phyloP scores from a whole-genome alignment of 768 basidiomycete genomes.

The Leccinellum albellum region DNA sequence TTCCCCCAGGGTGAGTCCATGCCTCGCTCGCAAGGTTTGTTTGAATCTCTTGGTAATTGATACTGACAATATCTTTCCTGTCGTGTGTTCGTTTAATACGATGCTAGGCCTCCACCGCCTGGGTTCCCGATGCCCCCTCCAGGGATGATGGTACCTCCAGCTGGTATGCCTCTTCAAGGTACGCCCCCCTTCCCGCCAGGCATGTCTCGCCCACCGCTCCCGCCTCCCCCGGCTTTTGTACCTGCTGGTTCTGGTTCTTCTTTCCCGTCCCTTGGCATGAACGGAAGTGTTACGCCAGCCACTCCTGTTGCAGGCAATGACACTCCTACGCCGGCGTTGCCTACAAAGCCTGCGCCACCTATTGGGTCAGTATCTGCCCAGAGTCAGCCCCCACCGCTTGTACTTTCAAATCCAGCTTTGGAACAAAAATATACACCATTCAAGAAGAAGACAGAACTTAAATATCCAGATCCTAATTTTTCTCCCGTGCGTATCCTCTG shows the following conservation, averaged over 20 bases:
- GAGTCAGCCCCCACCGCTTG: slow-evolving; percentile 28
- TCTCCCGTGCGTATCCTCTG: slow-evolving; percentile 53
- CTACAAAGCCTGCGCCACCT: slow-evolving; percentile 7
- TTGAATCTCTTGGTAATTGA: slow-evolving; percentile 7
- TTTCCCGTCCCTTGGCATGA: slow-evolving; percentile 23
- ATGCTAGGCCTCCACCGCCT: slow-evolving; percentile 46
- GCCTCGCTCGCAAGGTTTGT: slow-evolving; percentile 13
- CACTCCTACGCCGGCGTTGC: slow-evolving; percentile 17
- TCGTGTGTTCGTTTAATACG: slow-evolving; percentile 5
- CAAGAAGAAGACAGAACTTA: slow-evolving; percentile 72
- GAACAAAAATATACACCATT: slow-evolving; percentile 68
- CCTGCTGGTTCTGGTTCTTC: slow-evolving; percentile 33
- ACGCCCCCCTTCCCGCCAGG: slow-evolving; percentile 37
- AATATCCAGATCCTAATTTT: slow-evolving; percentile 75
- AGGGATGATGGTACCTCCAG: slow-evolving; percentile 32
- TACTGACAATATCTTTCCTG: slow-evolving; percentile 17
- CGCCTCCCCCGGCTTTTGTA: slow-evolving; percentile 36
- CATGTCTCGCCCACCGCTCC: slow-evolving; percentile 32
- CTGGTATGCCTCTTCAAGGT: slow-evolving; percentile 37
- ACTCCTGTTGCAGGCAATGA: slow-evolving; percentile 22
- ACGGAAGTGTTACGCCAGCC: slow-evolving; percentile 17
- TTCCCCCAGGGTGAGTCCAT: slow-evolving; percentile 53
- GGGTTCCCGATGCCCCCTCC: slow-evolving; percentile 51
- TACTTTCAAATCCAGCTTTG: slow-evolving; percentile 53
- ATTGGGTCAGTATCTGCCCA: slow-evolving; percentile 23